Evolutionary conservation across 108 stramenopile genomes (phyloP), one percentile per base, ranked within the genome.

Genomic region (Stephanodiscus minutulus): DNA sequence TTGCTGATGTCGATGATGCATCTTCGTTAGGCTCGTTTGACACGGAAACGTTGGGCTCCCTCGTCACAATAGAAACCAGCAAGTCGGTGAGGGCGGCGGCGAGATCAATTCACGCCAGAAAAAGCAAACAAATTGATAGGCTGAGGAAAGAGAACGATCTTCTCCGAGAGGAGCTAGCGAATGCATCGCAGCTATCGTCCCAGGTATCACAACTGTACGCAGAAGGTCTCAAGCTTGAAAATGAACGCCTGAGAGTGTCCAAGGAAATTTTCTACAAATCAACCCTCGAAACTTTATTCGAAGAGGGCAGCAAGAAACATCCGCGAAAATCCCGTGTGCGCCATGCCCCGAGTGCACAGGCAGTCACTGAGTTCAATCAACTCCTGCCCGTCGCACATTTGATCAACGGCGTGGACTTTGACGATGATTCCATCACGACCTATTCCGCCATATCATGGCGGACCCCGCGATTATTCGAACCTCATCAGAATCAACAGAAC

Each of bases 351-450:
- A 10, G 50, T 18, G 57, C 27, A 52, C 48, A 28, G 22, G 21
- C 59, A 12, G 15, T 50, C 20, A 50, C 56, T 21, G 60, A 43
- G 13, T 54, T 69, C 4, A 62, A 61, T 28, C 46, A 31, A 27
- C 60, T 49, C 27, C 62, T 41, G 3, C 71, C 59, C 17, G 28
- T 46, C 8, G 27, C 37, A 18, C 74, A 59, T 53, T 59, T 68
- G 27, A 76, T 62, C 29, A 66, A 76, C 28, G 66, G 67, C 25
- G 74, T 66, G 6, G 74, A 76, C 53, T 76, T 76, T 61, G 74
- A 76, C 21, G 74, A 76, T 60, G 74, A 68, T 22, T 62, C 66
- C 1, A 62, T 76, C 49, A 76, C 74, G 20, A 76, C 66, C 31
- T 54, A 55, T 21, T 54, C 66, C 43, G 47, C 36, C 5, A 36